Base-by-base conservation (phyloP, 805 yeast species). In the Cyberlindnera saturnus region DNA sequence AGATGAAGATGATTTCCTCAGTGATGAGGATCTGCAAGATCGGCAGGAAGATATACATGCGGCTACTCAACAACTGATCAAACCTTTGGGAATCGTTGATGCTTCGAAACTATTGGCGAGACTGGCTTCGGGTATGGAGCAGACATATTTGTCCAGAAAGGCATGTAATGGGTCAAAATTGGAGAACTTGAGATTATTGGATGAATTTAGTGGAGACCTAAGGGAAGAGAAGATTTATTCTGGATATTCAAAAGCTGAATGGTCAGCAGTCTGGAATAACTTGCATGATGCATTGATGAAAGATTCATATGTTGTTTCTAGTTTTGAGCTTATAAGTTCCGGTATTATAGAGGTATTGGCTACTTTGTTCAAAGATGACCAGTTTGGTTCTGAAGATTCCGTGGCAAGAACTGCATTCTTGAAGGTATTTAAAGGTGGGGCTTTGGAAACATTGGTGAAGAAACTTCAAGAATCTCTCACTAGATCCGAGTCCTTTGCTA, bases 381-480 rank as follows among this genome's bases (percentile, higher is more conserved):
- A 32, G 13, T 50, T 49, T 35, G 60, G 61, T 1, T 48, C 47
- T 14, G 60, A 58, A 23, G 63, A 59, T 17, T 55, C 66, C n/a
- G 56, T 55, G 14, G 67, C 77, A 32, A 61, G 66, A 48, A 55
- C 51, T 18, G 65, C 81, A 2, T 81, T 86, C 49, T 55, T 71
- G 30, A 53, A 62, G 40, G 60, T 65, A 34, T 59, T 62, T 51
- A 50, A 54, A 6, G 68, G 64, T 23, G 58, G 55, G 3, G 67
- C 75, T 0, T 55, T 79, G 35, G 64, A 64, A 6, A 54, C 67
- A 3, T 63, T 86, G 18, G 73, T 86, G 1, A 62, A 64, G 5
- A 77, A 81, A 47, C 64, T 88, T 15, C 93, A 87, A 47, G 89
- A 85, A 43, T 78, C 86, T 0, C 62, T 88, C 18, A 78, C 86